Evolutionary conservation across 257 asterid species (phyloP).

Genomic region (Scutellaria galericulata): DNA sequence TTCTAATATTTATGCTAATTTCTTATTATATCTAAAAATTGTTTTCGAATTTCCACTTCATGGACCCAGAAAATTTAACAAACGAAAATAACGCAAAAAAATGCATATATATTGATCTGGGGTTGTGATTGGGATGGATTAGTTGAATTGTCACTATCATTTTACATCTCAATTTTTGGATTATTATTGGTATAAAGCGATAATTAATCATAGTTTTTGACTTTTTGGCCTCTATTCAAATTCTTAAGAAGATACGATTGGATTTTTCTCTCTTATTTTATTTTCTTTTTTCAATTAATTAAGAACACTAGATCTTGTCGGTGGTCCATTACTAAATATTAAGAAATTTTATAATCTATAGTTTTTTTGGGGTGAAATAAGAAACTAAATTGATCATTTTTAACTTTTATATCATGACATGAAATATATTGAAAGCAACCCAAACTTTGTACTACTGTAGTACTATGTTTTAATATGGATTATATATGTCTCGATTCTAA

Average conservation of each 20-base stretch:
- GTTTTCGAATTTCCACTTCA: not conserved
- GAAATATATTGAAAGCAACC: too few species aligned
- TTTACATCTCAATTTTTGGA: conserved; percentile 18
- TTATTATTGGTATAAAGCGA: conserved; percentile 8
- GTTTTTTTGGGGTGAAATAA: not conserved
- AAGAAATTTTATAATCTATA: not conserved
- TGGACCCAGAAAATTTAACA: not conserved
- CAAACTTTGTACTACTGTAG: too few species aligned
- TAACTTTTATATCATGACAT: too few species aligned
- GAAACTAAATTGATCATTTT: not conserved
- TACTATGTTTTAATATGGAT: too few species aligned
- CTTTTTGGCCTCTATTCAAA: conserved; percentile 23
- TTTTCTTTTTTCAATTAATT: not conserved
- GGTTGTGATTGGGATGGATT: conserved; percentile 25
- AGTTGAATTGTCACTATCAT: conserved; percentile 47
- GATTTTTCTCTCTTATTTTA: not conserved
- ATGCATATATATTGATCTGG: not conserved
- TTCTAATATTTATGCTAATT: too few species aligned
- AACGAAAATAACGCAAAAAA: not conserved
- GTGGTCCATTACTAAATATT: not conserved
- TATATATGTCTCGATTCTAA: too few species aligned
- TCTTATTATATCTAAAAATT: not conserved
- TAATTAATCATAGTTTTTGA: conserved; percentile 37
- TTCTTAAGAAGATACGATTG: not conserved
- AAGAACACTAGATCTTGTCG: not conserved